Conservation (phyloP, 768 basidiomycete genomes). For the Boletus rex-veris region DNA sequence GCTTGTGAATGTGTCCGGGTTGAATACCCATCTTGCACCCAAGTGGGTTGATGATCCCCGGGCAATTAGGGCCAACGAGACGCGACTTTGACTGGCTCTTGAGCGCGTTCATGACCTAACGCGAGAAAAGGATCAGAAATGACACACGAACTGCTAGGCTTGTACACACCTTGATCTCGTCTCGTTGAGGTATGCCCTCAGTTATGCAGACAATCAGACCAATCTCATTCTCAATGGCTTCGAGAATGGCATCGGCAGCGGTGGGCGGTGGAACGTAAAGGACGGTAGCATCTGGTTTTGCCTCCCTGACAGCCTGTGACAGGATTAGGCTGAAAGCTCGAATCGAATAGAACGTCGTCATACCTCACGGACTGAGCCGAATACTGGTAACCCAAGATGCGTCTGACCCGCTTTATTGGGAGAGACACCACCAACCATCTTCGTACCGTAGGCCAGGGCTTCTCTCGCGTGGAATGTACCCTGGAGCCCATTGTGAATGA, state of each 20-base stretch:
- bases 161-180: conserved; percentile 80
- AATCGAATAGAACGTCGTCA: conserved; percentile 8
- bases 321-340: conserved; percentile 2
- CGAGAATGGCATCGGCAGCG: conserved; percentile 96
- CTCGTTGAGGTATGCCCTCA: conserved; percentile 96
- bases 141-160: not conserved
- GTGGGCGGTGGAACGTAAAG: conserved; percentile 97
- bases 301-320: conserved; percentile 76
- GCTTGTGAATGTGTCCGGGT: conserved; percentile 95
- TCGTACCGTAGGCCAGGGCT: conserved; percentile 92
- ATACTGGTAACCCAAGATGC: conserved; percentile 94
- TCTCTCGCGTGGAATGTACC: conserved; percentile 96
- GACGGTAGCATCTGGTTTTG: conserved; percentile 88
- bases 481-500: conserved; percentile 36
- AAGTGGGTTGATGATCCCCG: conserved; percentile 93
- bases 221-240: conserved; percentile 98
- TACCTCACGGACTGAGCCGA: conserved; percentile 88
- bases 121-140: not conserved
- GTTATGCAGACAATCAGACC: conserved; percentile 97
- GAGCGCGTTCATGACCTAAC: conserved; percentile 89
- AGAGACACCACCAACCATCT: conserved; percentile 97
- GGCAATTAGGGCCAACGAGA: conserved; percentile 98
- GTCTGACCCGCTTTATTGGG: conserved; percentile 95
- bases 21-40: conserved; percentile 99
- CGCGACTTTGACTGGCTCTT: conserved; percentile 92